Evolutionary conservation across 805 yeast species (phyloP).

Genomic region (Millerozyma acaciae): DNA sequence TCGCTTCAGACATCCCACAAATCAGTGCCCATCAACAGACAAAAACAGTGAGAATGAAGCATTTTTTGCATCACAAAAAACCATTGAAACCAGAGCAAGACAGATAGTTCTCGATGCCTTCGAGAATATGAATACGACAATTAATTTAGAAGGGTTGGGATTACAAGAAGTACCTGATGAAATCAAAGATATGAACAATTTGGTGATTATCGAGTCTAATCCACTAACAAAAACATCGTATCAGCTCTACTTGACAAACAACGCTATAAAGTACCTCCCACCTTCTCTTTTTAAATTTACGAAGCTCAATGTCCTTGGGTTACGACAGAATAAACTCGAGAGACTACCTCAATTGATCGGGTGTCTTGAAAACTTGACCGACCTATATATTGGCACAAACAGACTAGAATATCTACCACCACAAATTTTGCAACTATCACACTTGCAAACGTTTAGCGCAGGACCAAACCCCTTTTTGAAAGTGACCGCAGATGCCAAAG

Average conservation of each 20-base stretch:
- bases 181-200: conserved; percentile 51
- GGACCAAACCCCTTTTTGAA: conserved; percentile 49
- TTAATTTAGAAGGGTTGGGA: conserved; percentile 46
- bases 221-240: conserved; percentile 20
- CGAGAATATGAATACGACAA: conserved; percentile 42
- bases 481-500: conserved; percentile 24
- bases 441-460: conserved; percentile 44
- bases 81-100: conserved; percentile 29
- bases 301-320: conserved; percentile 47
- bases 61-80: conserved; percentile 16
- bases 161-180: conserved; percentile 53
- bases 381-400: conserved; percentile 50
- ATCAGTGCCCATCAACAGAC: conserved; percentile 31
- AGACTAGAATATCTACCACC: conserved; percentile 49
- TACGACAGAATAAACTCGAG: conserved; percentile 48
- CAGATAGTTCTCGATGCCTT: conserved; percentile 42
- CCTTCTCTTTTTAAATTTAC: conserved; percentile 49
- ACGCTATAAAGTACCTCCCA: conserved; percentile 44
- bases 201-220: conserved; percentile 40
- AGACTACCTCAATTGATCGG: conserved; percentile 46
- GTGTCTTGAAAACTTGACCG: conserved; percentile 39
- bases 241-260: conserved; percentile 51
- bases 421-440: conserved; percentile 45
- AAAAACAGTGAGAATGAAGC: conserved; percentile 19
- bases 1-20: conserved; percentile 28